phyloP scores from a whole-genome alignment of 208 protist species.

The Pavlovales sp. region DNA sequence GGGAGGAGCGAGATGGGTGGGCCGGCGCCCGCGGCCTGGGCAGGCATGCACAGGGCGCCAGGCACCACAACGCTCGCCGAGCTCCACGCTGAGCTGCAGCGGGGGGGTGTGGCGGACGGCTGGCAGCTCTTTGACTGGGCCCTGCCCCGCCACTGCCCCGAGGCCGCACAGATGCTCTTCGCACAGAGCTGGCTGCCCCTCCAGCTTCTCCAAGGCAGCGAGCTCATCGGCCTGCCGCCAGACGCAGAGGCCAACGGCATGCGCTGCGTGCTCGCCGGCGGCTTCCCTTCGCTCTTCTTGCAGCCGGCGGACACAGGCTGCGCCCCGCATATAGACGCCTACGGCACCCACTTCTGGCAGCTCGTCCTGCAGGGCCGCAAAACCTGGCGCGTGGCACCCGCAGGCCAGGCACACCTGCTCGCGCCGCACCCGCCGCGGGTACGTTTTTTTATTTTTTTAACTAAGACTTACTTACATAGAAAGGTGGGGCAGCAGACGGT shows the following conservation, averaged over 20 bases:
- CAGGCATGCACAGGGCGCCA: neutral
- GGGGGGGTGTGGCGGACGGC: neutral
- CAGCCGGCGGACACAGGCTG: neutral
- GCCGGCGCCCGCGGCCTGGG: neutral
- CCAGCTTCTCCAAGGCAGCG: neutral
- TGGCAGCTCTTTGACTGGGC: constrained; percentile 14
- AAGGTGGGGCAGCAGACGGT: too few relatives aligned
- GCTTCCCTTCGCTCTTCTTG: neutral
- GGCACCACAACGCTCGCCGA: neutral
- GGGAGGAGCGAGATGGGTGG: too few relatives aligned
- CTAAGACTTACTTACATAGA: too few relatives aligned
- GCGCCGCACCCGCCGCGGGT: too few relatives aligned
- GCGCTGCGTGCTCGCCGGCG: neutral
- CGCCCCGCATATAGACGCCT: neutral
- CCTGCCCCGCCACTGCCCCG: neutral
- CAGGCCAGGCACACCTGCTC: neutral
- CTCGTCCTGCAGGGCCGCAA: neutral
- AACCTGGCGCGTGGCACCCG: neutral
- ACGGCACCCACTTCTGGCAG: constrained; percentile 15
- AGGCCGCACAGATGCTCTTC: neutral
- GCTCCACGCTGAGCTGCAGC: neutral
- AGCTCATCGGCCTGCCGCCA: neutral
- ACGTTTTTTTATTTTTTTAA: too few relatives aligned
- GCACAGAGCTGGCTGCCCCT: too few relatives aligned
- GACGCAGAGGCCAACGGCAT: neutral